Base-by-base conservation (phyloP, 1,284 basidiomycete species). In the Ustilago trichophora region DNA sequence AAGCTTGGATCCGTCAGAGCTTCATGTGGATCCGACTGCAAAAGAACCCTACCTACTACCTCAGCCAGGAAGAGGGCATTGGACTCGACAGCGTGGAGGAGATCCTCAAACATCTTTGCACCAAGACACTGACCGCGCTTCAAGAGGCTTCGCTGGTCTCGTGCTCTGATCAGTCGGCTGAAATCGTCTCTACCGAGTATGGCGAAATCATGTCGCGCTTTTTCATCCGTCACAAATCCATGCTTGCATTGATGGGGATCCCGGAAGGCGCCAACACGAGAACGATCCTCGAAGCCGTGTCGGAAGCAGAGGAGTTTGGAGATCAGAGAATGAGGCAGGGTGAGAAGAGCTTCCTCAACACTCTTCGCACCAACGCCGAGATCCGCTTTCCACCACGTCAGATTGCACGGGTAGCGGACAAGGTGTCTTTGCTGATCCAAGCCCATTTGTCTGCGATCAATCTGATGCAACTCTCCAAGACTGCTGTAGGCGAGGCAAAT, bases 251-350 rank as follows among this genome's bases (percentile, higher is more conserved):
- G 8, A 50, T 71, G 27, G 32, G 40, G 11, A 44, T 76, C 6
- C 48, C 59, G n/a, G 38, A 25, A 3, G 29, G 29, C 15, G 52
- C 40, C 32, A 43, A 33, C 19, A 47, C 51, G 9, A 46, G 51
- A 13, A 46, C 59, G 1, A 44, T 77, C 18, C 63, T 77, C 16
- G 58, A 68, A 27, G 47, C 51, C 2, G 25, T 83, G 12, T 52
- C 70, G 0, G 40, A 51, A n/a, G 80, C 82, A 3, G 53, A 67
- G 8, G 82, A 83, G 50, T 78, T 82, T 36, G 38, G 47, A 12
- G 73, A 75, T n/a, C 57, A 80, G 24, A 64, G 81, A 7, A 57
- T 82, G 34, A 62, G 82, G 25, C 59, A 64, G n/a, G 82, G 78
- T n/a, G 82, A 83, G 44, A 82, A 82, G 18, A 51, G 33, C 64